Evolutionary conservation across 2,329 filamentous ascomycete genomes (phyloP).

Genomic region (Chaetothyriales sp.): DNA sequence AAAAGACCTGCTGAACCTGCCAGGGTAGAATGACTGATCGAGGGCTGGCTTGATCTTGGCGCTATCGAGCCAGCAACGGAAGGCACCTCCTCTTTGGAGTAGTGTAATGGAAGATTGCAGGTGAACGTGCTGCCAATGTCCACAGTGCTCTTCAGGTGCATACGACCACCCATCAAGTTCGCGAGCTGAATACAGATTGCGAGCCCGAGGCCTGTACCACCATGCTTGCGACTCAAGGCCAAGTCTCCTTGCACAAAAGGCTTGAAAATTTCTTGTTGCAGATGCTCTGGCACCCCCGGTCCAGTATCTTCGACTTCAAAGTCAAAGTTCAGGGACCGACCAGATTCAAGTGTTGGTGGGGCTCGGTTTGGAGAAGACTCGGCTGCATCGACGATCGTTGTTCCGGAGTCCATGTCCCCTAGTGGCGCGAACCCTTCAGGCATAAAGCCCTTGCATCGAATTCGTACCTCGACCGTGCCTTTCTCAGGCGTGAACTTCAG

Average conservation of each 20-base stretch:
- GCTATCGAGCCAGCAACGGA: constrained; percentile 9
- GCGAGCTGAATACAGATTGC: constrained; percentile 79
- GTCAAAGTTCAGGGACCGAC: constrained; percentile 55
- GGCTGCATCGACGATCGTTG: neutral
- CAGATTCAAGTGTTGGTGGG: constrained; percentile 36
- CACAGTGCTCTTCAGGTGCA: constrained; percentile 53
- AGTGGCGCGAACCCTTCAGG: constrained; percentile 21
- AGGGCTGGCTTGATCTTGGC: neutral
- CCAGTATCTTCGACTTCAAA: constrained; percentile 81
- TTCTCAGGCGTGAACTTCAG: constrained; percentile 71
- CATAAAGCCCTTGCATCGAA: constrained; percentile 43
- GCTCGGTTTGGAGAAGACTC: constrained; percentile 11
- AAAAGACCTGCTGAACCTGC: constrained; percentile 5
- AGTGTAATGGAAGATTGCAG: constrained; percentile 64
- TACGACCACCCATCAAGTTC: constrained; percentile 67
- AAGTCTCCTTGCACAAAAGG: constrained; percentile 83
- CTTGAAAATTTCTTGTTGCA: constrained; percentile 74
- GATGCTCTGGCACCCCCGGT: constrained; percentile 60
- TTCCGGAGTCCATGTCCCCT: constrained; percentile 16
- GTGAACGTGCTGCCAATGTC: constrained; percentile 66
- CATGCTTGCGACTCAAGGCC: constrained; percentile 73
- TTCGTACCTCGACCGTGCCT: constrained; percentile 58
- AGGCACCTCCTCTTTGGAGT: constrained; percentile 50
- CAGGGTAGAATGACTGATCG: constrained; percentile 5
- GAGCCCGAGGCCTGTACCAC: constrained; percentile 70